Evolutionary conservation across 2,329 filamentous ascomycete species (phyloP).

Genomic region (Neofusicoccum parvum): DNA sequence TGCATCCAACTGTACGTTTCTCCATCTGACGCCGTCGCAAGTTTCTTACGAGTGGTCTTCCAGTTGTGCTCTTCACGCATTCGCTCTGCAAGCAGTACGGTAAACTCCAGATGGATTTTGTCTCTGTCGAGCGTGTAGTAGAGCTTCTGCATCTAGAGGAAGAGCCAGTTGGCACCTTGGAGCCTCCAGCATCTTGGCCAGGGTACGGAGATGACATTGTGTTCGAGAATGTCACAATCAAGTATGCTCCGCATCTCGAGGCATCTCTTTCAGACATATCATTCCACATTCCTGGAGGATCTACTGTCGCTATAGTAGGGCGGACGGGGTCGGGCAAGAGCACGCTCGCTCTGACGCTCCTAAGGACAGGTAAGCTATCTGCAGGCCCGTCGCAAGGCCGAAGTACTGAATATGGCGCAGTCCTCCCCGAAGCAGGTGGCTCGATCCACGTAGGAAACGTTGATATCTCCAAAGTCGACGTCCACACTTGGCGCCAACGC

Average conservation of each 20-base stretch:
- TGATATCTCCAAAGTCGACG: slow-evolving; percentile 61
- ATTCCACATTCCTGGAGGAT: slow-evolving; percentile 75
- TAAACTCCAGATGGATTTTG: slow-evolving; percentile 87
- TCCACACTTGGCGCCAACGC: slow-evolving; percentile 61
- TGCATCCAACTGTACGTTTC: slow-evolving; percentile 59
- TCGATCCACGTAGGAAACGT: slow-evolving; percentile 62
- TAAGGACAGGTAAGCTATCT: slow-evolving; percentile 48
- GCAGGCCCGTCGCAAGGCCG: no score
- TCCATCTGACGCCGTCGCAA: not conserved
- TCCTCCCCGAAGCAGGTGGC: slow-evolving; percentile 37
- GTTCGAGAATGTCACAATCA: slow-evolving; percentile 76
- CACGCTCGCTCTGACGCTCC: slow-evolving; percentile 66
- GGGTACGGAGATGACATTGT: slow-evolving; percentile 62
- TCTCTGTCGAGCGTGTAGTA: slow-evolving; percentile 83
- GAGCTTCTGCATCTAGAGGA: slow-evolving; percentile 79
- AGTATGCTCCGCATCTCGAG: slow-evolving; percentile 77
- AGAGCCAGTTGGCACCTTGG: slow-evolving; percentile 67
- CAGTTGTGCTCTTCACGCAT: slow-evolving; percentile 66
- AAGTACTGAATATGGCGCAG: slow-evolving; percentile 23
- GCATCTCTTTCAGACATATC: slow-evolving; percentile 69
- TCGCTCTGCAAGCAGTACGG: slow-evolving; percentile 78
- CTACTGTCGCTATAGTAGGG: slow-evolving; percentile 77
- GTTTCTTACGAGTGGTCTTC: not conserved
- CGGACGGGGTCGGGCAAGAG: slow-evolving; percentile 79
- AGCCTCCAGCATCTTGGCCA: slow-evolving; percentile 78